These are phyloP conservation scores for Xylaria scruposa DNA, from an alignment of 495 filamentous ascomycete species.

Conservation along the genomic window DNA sequence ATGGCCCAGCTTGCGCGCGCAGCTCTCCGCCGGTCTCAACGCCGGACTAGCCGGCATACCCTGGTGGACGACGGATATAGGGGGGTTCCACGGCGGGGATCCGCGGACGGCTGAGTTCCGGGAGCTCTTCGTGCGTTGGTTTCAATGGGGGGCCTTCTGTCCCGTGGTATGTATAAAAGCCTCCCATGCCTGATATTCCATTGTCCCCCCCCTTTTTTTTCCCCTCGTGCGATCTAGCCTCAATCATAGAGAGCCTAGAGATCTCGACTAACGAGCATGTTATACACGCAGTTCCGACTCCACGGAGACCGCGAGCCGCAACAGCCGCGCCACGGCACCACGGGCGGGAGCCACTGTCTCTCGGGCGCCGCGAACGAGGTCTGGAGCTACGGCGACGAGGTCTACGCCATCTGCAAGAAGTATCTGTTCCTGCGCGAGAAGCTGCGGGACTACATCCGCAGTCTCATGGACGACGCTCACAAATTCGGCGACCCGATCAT, in stretches of 20 bases:
- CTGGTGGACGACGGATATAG: conserved; percentile 68
- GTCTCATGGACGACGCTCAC: conserved; percentile 61
- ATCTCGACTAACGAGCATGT: background rate
- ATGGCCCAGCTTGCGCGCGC: conserved; percentile 60
- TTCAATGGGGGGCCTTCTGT: conserved; percentile 67
- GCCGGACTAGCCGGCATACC: conserved; percentile 65
- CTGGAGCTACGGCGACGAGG: conserved; percentile 63
- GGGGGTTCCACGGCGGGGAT: conserved; percentile 65
- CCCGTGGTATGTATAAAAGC: conserved; percentile 44
- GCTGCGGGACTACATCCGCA: conserved; percentile 57
- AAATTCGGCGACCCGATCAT: conserved; percentile 62
- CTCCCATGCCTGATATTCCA: no score
- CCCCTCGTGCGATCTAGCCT: no score
- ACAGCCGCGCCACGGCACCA: conserved; percentile 45
- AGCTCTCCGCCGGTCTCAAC: conserved; percentile 63
- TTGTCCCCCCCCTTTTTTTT: no score
- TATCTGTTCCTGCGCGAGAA: conserved; percentile 61
- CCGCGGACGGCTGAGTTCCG: conserved; percentile 58
- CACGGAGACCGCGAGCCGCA: conserved; percentile 66
- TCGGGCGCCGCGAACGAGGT: conserved; percentile 62
- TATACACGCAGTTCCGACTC: conserved; percentile 49
- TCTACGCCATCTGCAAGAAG: conserved; percentile 62
- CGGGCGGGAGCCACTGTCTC: conserved; percentile 42
- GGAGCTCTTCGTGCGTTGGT: conserved; percentile 66
- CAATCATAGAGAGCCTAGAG: no score